Conservation (phyloP, 352 stramenopile genomes). For the Pythium sp. region DNA sequence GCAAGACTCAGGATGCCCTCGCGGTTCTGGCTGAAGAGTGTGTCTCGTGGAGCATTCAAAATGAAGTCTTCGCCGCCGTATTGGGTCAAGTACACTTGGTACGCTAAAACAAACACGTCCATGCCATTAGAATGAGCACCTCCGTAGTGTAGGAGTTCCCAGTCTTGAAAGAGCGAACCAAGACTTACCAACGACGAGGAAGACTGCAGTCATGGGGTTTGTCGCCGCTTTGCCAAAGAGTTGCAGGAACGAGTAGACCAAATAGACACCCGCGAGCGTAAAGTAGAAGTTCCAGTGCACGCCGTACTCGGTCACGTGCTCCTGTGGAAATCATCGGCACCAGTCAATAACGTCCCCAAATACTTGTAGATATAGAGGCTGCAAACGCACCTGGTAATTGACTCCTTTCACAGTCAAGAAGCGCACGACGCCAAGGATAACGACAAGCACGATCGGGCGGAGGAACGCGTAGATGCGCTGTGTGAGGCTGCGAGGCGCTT, state of each 20-base stretch:
- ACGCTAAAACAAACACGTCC: conserved; percentile 21
- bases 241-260: conserved; percentile 62
- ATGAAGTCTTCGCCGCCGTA: conserved; percentile 78
- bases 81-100: conserved; percentile 84
- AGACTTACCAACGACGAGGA: conserved; percentile 39
- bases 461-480: conserved; percentile 51
- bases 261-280: conserved; percentile 88
- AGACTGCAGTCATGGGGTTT: conserved; percentile 35
- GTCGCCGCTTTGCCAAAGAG: conserved; percentile 45
- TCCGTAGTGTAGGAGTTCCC: not conserved
- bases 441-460: conserved; percentile 63
- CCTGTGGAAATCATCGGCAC: conserved; percentile 32
- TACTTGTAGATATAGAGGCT: conserved; percentile 12
- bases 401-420: conserved; percentile 81
- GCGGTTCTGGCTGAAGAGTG: conserved; percentile 91
- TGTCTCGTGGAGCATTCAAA: conserved; percentile 56
- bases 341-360: not conserved
- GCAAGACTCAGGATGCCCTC: conserved; percentile 93
- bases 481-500: conserved; percentile 3
- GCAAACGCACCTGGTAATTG: conserved; percentile 72
- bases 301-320: conserved; percentile 98
- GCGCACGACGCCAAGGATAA: conserved; percentile 65
- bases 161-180: not conserved
- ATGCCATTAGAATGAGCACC: not conserved
- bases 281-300: conserved; percentile 99